A percentile compares a stretch with the other conserved stretches of the same genome.
Evolutionary conservation across 2,329 filamentous ascomycete species (phyloP).

Genomic region (Colletotrichum sublineola): DNA sequence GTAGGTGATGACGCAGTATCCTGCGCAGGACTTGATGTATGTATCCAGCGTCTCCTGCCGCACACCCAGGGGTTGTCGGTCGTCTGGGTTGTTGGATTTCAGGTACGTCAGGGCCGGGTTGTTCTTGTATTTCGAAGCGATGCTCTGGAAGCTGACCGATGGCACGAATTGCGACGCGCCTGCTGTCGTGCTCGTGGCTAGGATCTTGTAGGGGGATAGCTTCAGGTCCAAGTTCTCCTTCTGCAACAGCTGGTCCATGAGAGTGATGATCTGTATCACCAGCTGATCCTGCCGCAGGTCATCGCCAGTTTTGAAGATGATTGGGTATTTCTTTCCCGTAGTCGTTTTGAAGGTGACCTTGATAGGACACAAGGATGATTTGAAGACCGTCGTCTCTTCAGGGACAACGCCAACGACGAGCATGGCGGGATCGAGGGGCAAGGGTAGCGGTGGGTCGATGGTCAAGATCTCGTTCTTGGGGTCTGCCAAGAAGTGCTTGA

Average conservation of each 20-base stretch:
- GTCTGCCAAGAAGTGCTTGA: slow-evolving; percentile 88
- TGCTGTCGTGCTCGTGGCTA: slow-evolving; percentile 90
- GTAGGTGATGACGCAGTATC: slow-evolving; percentile 99
- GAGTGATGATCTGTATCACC: slow-evolving; percentile 91
- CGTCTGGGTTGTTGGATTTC: slow-evolving; percentile 89
- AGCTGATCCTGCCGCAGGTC: slow-evolving; percentile 97
- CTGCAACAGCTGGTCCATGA: slow-evolving; percentile 95
- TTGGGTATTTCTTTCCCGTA: slow-evolving; percentile 82
- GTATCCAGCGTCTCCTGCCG: slow-evolving; percentile 94
- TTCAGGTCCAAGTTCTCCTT: slow-evolving; percentile 98
- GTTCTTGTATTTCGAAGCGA: slow-evolving; percentile 83
- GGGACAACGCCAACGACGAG: slow-evolving; percentile 83
- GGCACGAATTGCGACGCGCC: slow-evolving; percentile 95
- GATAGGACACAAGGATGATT: slow-evolving; percentile 92
- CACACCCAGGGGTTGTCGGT: slow-evolving; percentile 83
- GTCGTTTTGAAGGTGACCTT: slow-evolving; percentile 91
- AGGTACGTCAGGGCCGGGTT: slow-evolving; percentile 85
- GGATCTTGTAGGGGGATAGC: slow-evolving; percentile 93
- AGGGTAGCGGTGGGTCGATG: slow-evolving; percentile 87
- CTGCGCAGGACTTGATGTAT: slow-evolving; percentile 94
- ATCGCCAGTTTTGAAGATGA: slow-evolving; percentile 98
- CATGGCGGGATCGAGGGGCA: slow-evolving; percentile 89
- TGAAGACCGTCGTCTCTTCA: slow-evolving; percentile 92
- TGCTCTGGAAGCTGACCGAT: slow-evolving; percentile 85
- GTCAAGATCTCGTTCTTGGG: slow-evolving; percentile 88